Evolutionary conservation across 139 green algal species (phyloP), one percentile per base, ranked within the genome.

Genomic region (Haematococcus lacustris): DNA sequence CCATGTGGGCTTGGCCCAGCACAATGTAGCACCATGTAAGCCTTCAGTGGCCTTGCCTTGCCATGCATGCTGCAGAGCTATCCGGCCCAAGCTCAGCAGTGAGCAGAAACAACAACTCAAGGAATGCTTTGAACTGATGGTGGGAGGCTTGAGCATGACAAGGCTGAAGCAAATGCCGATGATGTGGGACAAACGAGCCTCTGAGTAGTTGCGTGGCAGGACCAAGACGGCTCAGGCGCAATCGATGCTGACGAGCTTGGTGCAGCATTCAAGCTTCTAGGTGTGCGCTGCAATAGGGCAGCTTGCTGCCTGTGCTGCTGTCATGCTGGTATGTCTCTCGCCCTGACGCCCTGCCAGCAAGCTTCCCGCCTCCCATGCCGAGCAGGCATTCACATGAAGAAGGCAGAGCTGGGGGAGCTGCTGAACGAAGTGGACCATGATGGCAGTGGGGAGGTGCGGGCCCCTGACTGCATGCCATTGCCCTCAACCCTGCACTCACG

Each of bases 71-170:
- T 72, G 60, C 81, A 88, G 85, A 76, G 73, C 1, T 33, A 71
- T 90, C 32, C 77, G 76, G 25, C 88, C 87, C 5, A 89, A 86
- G 73, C 79, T 91, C 6, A 85, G 66, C 0, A 77, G 80, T 3
- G 79, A 83, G 32, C 86, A 90, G 71, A 78, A 82, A 17, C 51
- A 81, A 51, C 81, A 91, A 68, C 75, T 91, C 34, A 76, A 78
- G 50, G 81, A 88, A 41, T 93, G 84, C 66, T 93, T 93, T 73
- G 77, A 87, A 17, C 74, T 92, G 26, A 93, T 94, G 83, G 67
- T 72, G 30, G 34, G 63, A 13, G 63, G 4, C 13, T 25, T 65
- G 9, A 65, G 23, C 57, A 37, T 9, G 57, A 25, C 5, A 5
- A 40, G 61, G 3, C 30, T 67, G 4, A 23, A 5, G 5, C 9